These are phyloP conservation scores for Aspergillus cristatus DNA, from an alignment of 495 filamentous ascomycete species.

Conservation along the genomic window DNA sequence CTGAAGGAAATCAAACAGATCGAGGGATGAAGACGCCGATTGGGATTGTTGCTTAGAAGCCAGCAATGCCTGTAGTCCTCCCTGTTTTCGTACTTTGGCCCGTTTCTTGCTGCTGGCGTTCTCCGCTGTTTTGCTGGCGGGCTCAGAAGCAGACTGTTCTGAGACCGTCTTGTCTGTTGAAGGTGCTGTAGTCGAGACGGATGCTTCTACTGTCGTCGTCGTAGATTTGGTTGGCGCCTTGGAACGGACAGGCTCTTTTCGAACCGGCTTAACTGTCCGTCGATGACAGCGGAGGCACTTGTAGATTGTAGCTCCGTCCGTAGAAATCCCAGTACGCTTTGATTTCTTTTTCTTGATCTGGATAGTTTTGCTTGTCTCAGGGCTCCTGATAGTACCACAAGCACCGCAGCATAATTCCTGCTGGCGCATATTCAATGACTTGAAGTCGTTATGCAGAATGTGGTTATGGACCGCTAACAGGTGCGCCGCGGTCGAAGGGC, in stretches of 20 bases:
- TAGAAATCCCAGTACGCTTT: conserved; percentile 5
- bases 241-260: conserved; percentile 5
- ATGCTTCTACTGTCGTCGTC: conserved; percentile 1
- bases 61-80: conserved; percentile 48
- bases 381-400: conserved; percentile 41
- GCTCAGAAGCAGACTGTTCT: background rate
- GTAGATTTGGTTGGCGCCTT: conserved; percentile 3
- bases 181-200: conserved; percentile 7
- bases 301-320: conserved; percentile 23
- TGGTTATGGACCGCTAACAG: conserved; percentile 34
- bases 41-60: conserved; percentile 39
- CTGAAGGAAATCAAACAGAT: conserved; percentile 51
- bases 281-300: conserved; percentile 32
- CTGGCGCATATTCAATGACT: conserved; percentile 27
- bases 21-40: conserved; percentile 27
- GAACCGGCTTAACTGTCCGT: conserved; percentile 19
- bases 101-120: conserved; percentile 51
- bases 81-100: conserved; percentile 49
- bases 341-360: conserved; percentile 19
- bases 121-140: conserved; percentile 14
- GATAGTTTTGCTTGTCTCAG: conserved; percentile 30
- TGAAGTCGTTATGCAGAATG: conserved; percentile 30
- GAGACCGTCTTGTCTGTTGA: conserved; percentile 1
- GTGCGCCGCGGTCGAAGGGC: conserved; percentile 42
- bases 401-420: conserved; percentile 37